These are phyloP conservation scores for Saturnispora bothae DNA, from an alignment of 805 yeast species.

Conservation along the genomic window DNA sequence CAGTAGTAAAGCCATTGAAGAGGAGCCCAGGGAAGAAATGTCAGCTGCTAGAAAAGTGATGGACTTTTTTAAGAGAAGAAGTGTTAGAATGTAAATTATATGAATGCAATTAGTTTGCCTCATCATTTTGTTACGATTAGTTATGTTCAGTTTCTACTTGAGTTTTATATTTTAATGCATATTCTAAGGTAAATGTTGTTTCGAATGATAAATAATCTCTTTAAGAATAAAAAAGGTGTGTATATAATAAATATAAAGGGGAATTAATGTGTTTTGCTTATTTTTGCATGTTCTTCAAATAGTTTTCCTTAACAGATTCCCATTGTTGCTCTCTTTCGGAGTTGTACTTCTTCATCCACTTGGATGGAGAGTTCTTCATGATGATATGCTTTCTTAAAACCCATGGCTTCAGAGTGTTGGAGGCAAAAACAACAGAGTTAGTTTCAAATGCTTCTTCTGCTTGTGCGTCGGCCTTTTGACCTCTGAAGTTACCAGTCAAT, in stretches of 20 bases:
- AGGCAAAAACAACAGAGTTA: conserved; percentile 36
- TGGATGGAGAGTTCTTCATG: conserved; percentile 31
- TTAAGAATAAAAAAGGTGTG: conserved; percentile 4
- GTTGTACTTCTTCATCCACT: conserved; percentile 27
- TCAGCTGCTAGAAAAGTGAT: conserved; percentile 71
- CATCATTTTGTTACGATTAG: too few species aligned
- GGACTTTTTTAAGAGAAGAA: conserved; percentile 69
- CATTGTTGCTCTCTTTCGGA: conserved; percentile 23
- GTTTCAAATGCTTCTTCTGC: conserved; percentile 71
- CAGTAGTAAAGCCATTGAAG: conserved; percentile 6
- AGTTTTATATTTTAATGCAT: neutral
- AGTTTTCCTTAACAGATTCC: conserved; percentile 28
- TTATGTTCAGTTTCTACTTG: neutral
- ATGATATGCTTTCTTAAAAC: conserved; percentile 29
- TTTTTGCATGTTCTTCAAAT: conserved; percentile 28
- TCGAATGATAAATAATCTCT: conserved; percentile 4
- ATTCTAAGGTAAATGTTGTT: neutral
- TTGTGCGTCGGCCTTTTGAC: conserved; percentile 50
- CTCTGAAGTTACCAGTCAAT: conserved; percentile 65
- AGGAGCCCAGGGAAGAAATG: conserved; percentile 27
- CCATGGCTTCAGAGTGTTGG: conserved; percentile 27
- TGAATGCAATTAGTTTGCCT: too few species aligned
- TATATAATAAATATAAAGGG: conserved; percentile 11
- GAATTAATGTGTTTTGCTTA: conserved; percentile 7
- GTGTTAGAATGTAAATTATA: conserved; percentile 26